phyloP scores from a whole-genome alignment of 768 basidiomycete genomes.

The Termitomyces sp. region DNA sequence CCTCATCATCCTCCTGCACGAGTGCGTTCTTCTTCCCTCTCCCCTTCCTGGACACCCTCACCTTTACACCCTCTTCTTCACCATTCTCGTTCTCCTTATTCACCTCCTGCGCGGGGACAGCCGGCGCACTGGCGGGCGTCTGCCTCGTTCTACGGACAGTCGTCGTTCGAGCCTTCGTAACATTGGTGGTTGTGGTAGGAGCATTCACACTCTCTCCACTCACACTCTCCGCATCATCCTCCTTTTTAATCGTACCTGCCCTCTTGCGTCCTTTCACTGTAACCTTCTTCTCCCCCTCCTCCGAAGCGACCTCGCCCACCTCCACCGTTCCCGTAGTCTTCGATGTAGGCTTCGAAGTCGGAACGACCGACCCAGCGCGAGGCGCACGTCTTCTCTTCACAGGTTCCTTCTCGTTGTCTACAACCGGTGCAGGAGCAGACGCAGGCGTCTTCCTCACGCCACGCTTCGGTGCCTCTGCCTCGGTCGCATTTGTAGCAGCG shows the following conservation, averaged over 20 bases:
- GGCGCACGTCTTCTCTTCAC: constrained; percentile 19
- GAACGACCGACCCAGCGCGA: neutral
- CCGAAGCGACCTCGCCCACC: constrained; percentile 1
- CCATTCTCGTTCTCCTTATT: constrained; percentile 39
- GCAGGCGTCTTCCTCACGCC: neutral
- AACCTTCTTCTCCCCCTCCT: constrained; percentile 6
- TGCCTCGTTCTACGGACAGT: constrained; percentile 17
- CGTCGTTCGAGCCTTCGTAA: constrained; percentile 7
- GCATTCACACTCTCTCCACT: neutral
- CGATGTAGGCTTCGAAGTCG: constrained; percentile 1
- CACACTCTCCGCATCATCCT: constrained; percentile 1
- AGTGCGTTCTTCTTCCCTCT: constrained; percentile 19
- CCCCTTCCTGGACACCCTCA: constrained; percentile 27
- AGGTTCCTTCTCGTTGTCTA: neutral
- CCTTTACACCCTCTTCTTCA: constrained; percentile 18
- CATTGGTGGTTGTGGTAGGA: neutral
- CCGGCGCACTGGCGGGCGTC: constrained; percentile 33
- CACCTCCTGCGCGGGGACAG: constrained; percentile 18
- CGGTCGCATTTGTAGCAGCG: neutral
- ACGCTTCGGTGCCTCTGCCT: neutral
- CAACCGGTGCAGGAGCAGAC: neutral
- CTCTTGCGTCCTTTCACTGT: constrained; percentile 14
- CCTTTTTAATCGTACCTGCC: constrained; percentile 11
- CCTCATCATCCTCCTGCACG: constrained; percentile 18
- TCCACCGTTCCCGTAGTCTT: neutral